Base-by-base conservation (phyloP, 2,329 filamentous ascomycete species). In the Diaporthe caulivora region DNA sequence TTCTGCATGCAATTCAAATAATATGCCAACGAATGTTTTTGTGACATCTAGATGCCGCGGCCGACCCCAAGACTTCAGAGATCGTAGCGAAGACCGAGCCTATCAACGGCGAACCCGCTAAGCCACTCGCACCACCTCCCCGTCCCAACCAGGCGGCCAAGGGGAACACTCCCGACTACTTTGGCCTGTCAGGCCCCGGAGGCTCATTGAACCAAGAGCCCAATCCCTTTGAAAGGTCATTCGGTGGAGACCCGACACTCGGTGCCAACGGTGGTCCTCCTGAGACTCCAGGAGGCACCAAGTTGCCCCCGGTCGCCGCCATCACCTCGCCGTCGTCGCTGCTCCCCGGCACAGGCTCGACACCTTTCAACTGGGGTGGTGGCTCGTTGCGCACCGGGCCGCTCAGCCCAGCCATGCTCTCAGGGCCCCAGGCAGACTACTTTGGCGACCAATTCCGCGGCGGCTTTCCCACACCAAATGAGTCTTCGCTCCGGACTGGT, bases 171-270 rank as follows among this genome's bases (percentile, higher is more conserved):
- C 88, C 91, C 60, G 92, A 95, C 80, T 94, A 93, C 83, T 95
- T 94, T 82, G 88, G 89, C 69, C 87, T 86, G 73, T 86, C 89
- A 76, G 88, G 89, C 78, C 84, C 84, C 13, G 65, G 81, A 75
- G 62, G 62, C 47, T 88, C 87, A 70, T 83, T 95, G 81, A 92
- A 90, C 78, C 90, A 93, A 82, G 97, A 98, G 86, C 95, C 95
- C 74, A 98, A 99, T 83, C 96, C 97, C 11, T 98, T 99, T 80
- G 97, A 98, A 82, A 94, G 97, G 84, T 98, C 96, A 9, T 99
- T 99, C 82, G 92, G 90, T 75, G 86, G 86, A 71, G 85, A 87
- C 31, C 89, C 87, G 62, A 70, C 65, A n/a, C 68, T 72, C 26
- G 65, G 21, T 24, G 58, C 72, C 29, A 69, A 53, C 47, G 71